phyloP scores from a whole-genome alignment of 2,329 filamentous ascomycete genomes.

The Fusarium duplospermum region DNA sequence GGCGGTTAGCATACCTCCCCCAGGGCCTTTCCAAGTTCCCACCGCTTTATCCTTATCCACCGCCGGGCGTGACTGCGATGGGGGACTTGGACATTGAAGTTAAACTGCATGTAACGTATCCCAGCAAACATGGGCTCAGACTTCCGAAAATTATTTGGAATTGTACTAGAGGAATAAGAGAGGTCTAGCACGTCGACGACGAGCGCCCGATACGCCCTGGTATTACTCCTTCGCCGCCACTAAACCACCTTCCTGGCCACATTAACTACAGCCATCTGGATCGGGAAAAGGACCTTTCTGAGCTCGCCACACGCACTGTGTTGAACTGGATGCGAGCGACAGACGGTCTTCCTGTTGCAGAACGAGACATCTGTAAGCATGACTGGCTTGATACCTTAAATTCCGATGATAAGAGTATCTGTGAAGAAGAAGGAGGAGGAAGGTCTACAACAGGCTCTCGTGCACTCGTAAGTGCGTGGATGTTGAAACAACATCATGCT shows the following conservation, averaged over 20 bases:
- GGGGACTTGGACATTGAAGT: slow-evolving; percentile 3
- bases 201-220: background rate
- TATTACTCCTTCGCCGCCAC: background rate
- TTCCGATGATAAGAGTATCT: slow-evolving; percentile 14
- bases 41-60: slow-evolving; percentile 4
- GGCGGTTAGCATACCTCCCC: slow-evolving; percentile 4
- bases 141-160: background rate
- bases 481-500: background rate
- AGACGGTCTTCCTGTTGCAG: slow-evolving; percentile 14
- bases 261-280: slow-evolving; percentile 10
- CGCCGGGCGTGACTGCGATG: slow-evolving; percentile 3
- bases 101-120: slow-evolving; percentile 4
- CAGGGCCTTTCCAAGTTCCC: slow-evolving; percentile 2
- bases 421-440: slow-evolving; percentile 1
- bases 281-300: slow-evolving; percentile 20
- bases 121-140: background rate
- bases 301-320: slow-evolving; percentile 9
- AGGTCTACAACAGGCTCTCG: background rate
- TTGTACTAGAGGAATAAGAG: background rate
- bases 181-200: background rate
- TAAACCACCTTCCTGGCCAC: background rate
- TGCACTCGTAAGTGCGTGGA: slow-evolving; percentile 1
- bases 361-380: slow-evolving; percentile 20
- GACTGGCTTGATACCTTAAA: slow-evolving; percentile 19
- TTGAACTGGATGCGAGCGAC: slow-evolving; percentile 23